A percentile compares a stretch with the other conserved stretches of the same genome.
These are phyloP conservation scores for Xerocomellus intermedius DNA, from an alignment of 768 basidiomycete species.

Conservation along the genomic window DNA sequence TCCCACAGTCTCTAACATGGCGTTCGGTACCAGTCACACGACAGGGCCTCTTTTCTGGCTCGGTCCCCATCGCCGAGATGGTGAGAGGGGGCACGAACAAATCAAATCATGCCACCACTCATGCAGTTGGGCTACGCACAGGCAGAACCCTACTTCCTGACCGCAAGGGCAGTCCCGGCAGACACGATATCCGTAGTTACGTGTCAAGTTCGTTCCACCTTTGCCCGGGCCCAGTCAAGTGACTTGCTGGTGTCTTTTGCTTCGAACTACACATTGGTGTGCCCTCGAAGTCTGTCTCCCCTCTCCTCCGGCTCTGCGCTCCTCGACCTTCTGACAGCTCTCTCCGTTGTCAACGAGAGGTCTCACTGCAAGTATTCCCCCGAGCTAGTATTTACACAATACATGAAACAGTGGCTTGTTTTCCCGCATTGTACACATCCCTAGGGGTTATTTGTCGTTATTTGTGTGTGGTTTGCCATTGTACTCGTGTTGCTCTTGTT, in stretches of 20 bases:
- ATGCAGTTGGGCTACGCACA: slow-evolving; percentile 78
- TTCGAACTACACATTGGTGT: slow-evolving; percentile 73
- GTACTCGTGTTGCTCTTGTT: slow-evolving; percentile 18
- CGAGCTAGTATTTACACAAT: too few species aligned
- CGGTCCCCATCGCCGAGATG: slow-evolving; percentile 71
- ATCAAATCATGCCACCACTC: slow-evolving; percentile 75
- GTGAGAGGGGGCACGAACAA: slow-evolving; percentile 61
- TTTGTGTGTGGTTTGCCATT: slow-evolving; percentile 19
- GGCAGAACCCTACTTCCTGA: slow-evolving; percentile 63
- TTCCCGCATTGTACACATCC: too few species aligned
- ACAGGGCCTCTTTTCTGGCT: slow-evolving; percentile 66
- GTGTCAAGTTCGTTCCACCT: slow-evolving; percentile 47
- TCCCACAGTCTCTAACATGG: slow-evolving; percentile 58
- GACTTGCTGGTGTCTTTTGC: slow-evolving; percentile 4
- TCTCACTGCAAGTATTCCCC: too few species aligned
- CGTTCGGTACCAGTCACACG: slow-evolving; percentile 65
- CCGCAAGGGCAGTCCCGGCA: slow-evolving; percentile 70
- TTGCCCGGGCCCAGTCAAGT: background rate
- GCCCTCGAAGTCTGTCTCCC: slow-evolving; percentile 80
- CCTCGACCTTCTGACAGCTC: slow-evolving; percentile 72
- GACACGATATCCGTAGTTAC: slow-evolving; percentile 78
- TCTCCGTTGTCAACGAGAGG: slow-evolving; percentile 59
- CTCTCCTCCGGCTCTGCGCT: slow-evolving; percentile 51
- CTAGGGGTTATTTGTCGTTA: slow-evolving; percentile 11
- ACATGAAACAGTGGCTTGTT: too few species aligned